phyloP scores from a whole-genome alignment of 768 basidiomycete species.

The Hericium rajendrae region DNA sequence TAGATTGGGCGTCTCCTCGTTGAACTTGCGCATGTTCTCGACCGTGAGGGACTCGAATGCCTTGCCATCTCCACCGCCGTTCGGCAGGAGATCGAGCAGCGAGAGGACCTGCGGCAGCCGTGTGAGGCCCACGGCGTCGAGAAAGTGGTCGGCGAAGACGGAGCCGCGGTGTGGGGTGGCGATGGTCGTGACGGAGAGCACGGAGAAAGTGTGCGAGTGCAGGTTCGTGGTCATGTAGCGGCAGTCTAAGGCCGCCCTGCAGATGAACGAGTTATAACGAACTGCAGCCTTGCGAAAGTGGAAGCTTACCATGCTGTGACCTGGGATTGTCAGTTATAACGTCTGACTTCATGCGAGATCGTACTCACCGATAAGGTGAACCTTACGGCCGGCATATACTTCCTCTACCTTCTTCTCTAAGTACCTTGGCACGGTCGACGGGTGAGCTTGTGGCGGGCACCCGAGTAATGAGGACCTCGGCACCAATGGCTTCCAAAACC shows the following conservation, averaged over 20 bases:
- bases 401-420: constrained; percentile 76
- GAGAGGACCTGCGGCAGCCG: constrained; percentile 64
- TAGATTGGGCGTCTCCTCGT: constrained; percentile 74
- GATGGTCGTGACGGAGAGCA: constrained; percentile 87
- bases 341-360: neutral
- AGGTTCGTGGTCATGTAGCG: constrained; percentile 82
- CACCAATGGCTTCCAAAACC: constrained; percentile 79
- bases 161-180: constrained; percentile 93
- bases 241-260: constrained; percentile 90
- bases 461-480: constrained; percentile 84
- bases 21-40: constrained; percentile 82
- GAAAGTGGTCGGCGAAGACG: constrained; percentile 86
- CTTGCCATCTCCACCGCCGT: constrained; percentile 88
- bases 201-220: constrained; percentile 63
- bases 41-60: constrained; percentile 86
- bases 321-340: constrained; percentile 22
- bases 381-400: constrained; percentile 69
- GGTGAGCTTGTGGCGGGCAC: constrained; percentile 91
- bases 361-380: constrained; percentile 73
- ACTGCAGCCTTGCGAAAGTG: neutral
- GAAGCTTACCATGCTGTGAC: constrained; percentile 63
- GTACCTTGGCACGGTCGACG: constrained; percentile 79
- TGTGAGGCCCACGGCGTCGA: constrained; percentile 55
- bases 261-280: constrained; percentile 3
- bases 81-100: constrained; percentile 76